Conservation (phyloP, 2,329 filamentous ascomycete genomes). For the Nemania sp. region DNA sequence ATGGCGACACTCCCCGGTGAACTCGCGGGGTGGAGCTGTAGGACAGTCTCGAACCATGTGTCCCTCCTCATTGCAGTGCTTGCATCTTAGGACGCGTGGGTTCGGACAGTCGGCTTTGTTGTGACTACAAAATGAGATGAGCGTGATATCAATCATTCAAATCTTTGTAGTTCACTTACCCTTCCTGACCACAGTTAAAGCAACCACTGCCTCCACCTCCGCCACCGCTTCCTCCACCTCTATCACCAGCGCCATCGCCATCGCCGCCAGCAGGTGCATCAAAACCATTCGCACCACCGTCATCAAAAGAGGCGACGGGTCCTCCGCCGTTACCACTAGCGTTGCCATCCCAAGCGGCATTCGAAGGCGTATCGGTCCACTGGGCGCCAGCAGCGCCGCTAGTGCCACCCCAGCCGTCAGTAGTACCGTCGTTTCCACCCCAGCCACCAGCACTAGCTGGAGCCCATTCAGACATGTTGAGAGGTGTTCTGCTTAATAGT, state of each 20-base stretch:
- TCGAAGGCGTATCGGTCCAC: constrained; percentile 14
- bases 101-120: constrained; percentile 73
- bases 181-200: constrained; percentile 70
- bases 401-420: not conserved
- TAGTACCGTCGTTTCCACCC: not conserved
- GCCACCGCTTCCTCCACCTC: too few relatives aligned
- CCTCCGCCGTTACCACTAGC: constrained; percentile 11
- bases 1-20: constrained; percentile 62
- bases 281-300: constrained; percentile 24
- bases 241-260: too few relatives aligned
- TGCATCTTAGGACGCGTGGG: constrained; percentile 59
- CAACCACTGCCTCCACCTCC: constrained; percentile 39
- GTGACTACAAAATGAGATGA: constrained; percentile 59
- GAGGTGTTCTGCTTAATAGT: not conserved
- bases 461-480: constrained; percentile 30
- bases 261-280: constrained; percentile 27
- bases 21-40: constrained; percentile 48
- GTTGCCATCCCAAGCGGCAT: constrained; percentile 12
- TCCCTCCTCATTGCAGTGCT: constrained; percentile 63
- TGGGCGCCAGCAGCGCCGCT: constrained; percentile 9
- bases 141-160: constrained; percentile 33
- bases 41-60: constrained; percentile 55
- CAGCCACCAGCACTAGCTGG: not conserved
- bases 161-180: constrained; percentile 51
- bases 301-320: constrained; percentile 14